Evolutionary conservation across 768 basidiomycete genomes (phyloP).

Genomic region (Pleurotus eryngii): DNA sequence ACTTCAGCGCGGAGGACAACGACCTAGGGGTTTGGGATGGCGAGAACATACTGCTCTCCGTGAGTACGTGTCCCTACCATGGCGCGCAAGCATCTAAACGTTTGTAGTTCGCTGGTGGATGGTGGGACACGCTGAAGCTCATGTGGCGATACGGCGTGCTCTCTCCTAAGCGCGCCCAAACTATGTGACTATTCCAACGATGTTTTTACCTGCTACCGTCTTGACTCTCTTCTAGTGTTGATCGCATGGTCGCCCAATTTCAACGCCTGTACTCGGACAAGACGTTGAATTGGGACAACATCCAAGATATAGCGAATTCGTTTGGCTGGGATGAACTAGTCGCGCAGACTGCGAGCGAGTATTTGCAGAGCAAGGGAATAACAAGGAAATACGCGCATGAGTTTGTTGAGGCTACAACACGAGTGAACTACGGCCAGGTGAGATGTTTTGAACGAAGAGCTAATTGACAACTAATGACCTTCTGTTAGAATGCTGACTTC

Average conservation of each 20-base stretch:
- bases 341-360: conserved; percentile 53
- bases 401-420: conserved; percentile 74
- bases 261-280: conserved; percentile 50
- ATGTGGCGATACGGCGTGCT: conserved; percentile 75
- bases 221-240: conserved; percentile 44
- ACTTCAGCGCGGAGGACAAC: conserved; percentile 45
- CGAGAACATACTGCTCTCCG: conserved; percentile 59
- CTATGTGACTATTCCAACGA: conserved; percentile 37
- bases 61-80: conserved; percentile 27
- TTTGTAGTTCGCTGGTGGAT: conserved; percentile 43
- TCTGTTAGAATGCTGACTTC: conserved; percentile 51
- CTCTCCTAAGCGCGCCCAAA: conserved; percentile 54
- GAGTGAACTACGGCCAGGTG: conserved; percentile 84
- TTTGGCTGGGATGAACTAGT: conserved; percentile 50
- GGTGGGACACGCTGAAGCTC: conserved; percentile 74
- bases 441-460: conserved; percentile 6
- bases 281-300: conserved; percentile 59
- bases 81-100: conserved; percentile 4
- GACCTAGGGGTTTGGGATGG: conserved; percentile 85
- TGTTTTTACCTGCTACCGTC: background rate
- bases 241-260: conserved; percentile 49
- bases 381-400: conserved; percentile 61
- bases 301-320: conserved; percentile 51
- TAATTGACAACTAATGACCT: background rate
- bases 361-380: conserved; percentile 53